phyloP scores from a whole-genome alignment of 805 yeast genomes.

The Teunomyces barrocoloradensis region DNA sequence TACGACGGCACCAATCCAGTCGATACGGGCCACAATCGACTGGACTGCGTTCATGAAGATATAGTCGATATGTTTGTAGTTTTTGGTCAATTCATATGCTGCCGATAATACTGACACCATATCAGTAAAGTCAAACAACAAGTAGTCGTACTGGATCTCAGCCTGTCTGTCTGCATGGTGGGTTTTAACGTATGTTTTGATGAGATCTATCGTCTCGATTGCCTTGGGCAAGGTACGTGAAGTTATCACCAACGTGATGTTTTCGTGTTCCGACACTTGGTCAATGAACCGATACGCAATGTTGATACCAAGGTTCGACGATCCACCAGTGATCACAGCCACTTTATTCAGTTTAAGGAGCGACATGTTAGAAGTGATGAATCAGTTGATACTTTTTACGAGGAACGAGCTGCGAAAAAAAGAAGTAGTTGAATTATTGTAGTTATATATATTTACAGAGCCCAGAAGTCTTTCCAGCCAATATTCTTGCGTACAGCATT shows the following conservation, averaged over 20 bases:
- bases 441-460: not conserved
- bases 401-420: not conserved
- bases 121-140: conserved; percentile 83
- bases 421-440: too few relatives aligned
- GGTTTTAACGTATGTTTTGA: conserved; percentile 36
- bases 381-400: not conserved
- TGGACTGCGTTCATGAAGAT: conserved; percentile 88
- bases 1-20: conserved; percentile 75
- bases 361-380: conserved; percentile 7
- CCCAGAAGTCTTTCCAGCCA: conserved; percentile 71
- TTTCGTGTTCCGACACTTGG: conserved; percentile 47
- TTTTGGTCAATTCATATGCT: conserved; percentile 61
- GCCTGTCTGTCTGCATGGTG: conserved; percentile 43
- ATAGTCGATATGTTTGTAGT: conserved; percentile 69
- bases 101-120: conserved; percentile 85
- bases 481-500: conserved; percentile 86
- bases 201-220: conserved; percentile 59
- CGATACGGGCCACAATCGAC: conserved; percentile 81
- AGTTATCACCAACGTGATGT: conserved; percentile 80
- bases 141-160: conserved; percentile 77
- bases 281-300: conserved; percentile 79
- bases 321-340: conserved; percentile 42
- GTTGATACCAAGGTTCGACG: conserved; percentile 77
- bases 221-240: conserved; percentile 87
- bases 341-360: conserved; percentile 24